A percentile compares a stretch with the other conserved stretches of the same genome.
Conservation (phyloP, 2,329 filamentous ascomycete genomes). For the Stachybotrys chlorohalonatus region DNA sequence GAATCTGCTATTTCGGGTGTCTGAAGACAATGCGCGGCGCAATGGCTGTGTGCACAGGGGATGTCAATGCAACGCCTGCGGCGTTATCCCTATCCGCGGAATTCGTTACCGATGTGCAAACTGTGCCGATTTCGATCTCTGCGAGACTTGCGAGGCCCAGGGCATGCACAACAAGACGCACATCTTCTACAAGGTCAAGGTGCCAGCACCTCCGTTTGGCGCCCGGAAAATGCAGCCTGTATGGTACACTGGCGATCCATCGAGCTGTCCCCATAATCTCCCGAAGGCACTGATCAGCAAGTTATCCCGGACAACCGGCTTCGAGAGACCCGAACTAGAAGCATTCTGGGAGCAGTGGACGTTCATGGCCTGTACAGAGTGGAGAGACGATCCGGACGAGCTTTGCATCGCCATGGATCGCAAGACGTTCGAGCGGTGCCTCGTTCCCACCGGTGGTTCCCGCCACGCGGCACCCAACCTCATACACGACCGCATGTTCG, state of each 20-base stretch:
- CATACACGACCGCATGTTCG: slow-evolving; percentile 93
- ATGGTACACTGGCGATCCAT: slow-evolving; percentile 83
- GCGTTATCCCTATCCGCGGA: slow-evolving; percentile 79
- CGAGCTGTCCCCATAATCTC: slow-evolving; percentile 59
- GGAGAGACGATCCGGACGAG: slow-evolving; percentile 69
- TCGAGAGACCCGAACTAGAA: slow-evolving; percentile 82
- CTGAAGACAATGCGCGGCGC: slow-evolving; percentile 80
- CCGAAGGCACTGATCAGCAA: slow-evolving; percentile 57
- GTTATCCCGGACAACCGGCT: slow-evolving; percentile 61
- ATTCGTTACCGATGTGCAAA: slow-evolving; percentile 92
- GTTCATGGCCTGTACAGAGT: slow-evolving; percentile 81
- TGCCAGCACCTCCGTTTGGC: slow-evolving; percentile 78
- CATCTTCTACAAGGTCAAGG: slow-evolving; percentile 90
- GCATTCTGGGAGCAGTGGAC: slow-evolving; percentile 96
- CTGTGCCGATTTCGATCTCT: slow-evolving; percentile 92
- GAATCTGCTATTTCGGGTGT: slow-evolving; percentile 80
- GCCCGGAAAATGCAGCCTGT: slow-evolving; percentile 72
- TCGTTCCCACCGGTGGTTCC: slow-evolving; percentile 76
- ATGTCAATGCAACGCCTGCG: slow-evolving; percentile 85
- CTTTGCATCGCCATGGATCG: slow-evolving; percentile 81
- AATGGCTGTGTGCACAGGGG: slow-evolving; percentile 90
- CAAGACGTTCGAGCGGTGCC: slow-evolving; percentile 83
- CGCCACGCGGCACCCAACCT: slow-evolving; percentile 74
- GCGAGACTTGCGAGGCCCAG: slow-evolving; percentile 81
- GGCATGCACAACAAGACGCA: slow-evolving; percentile 79